phyloP scores from a whole-genome alignment of 495 filamentous ascomycete species.

The Bombardia bombarda region DNA sequence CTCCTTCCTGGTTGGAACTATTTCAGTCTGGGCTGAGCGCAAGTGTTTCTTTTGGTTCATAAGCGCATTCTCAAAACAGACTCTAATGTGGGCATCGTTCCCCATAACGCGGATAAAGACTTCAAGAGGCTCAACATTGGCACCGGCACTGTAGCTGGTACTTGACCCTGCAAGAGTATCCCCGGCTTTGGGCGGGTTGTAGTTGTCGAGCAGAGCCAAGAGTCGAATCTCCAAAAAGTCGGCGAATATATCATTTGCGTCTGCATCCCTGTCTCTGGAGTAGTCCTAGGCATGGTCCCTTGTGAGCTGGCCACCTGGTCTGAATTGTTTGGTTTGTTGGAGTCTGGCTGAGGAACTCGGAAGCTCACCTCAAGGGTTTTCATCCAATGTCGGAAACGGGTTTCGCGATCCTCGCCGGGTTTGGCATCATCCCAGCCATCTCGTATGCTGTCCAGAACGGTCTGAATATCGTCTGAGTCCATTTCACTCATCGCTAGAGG shows the following conservation, averaged over 20 bases:
- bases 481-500: not conserved
- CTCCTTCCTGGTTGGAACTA: not conserved
- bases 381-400: not conserved
- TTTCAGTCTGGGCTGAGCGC: not conserved
- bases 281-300: not conserved
- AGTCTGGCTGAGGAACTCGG: too few relatives aligned
- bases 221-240: conserved; percentile 1
- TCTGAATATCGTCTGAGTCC: not conserved
- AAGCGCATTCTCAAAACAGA: conserved; percentile 1
- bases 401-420: not conserved
- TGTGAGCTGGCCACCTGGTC: too few relatives aligned
- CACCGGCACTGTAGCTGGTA: not conserved
- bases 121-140: not conserved
- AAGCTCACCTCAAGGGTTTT: conserved; percentile 2
- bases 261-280: not conserved
- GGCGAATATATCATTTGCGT: not conserved
- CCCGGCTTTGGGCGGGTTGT: not conserved
- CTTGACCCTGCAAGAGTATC: not conserved
- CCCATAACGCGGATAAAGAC: not conserved
- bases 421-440: not conserved
- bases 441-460: not conserved
- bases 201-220: not conserved
- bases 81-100: conserved; percentile 1
- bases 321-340: too few relatives aligned
- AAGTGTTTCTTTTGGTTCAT: conserved; percentile 2